Evolutionary conservation across 331 rosid species (phyloP), one percentile per base, ranked within the genome.

Genomic region (Arachis monticola): DNA sequence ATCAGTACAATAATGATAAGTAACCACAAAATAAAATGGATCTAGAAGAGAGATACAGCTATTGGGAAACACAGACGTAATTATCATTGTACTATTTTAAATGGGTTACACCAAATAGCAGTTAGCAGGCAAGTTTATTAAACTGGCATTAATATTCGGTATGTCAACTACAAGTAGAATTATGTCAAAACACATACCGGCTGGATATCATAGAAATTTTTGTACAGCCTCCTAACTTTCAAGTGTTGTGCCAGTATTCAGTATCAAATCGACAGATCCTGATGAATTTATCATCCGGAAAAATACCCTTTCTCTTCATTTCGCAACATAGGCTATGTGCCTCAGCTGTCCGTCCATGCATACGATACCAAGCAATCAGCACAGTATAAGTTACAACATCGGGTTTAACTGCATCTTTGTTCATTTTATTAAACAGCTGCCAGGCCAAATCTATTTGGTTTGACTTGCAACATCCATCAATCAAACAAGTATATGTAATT

Each of bases 401-500:
- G 4, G 85, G 93, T 67, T 66, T 44, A 71, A 86, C 73, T 71
- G 64, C 57, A 41, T 31, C 45, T 67, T 67, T 76, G 69, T 76
- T 79, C 90, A 88, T 88, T 69, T 78, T 58, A 62, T 86, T 84
- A 73, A 84, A 72, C 78, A 88, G 58, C 66, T 22, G 38, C 22
- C 69, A 56, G 17, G 88, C 92, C 13, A 4, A 32, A 80, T 86
- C 87, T 80, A 80, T 80, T 67, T 74, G 74, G 67, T 68, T 71
- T 70, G 64, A 82, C 79, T 83, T 87, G 84, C 84, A 83, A 69
- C 69, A 89, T 50, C 84, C 90, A 82, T 85, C 74, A 60, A 87
- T 76, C 84, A 89, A 82, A 76, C 89, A 85, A 11, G 87, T 87
- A 70, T 85, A 87, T 30, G 95, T 83, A 72, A 75, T 58, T 52